Base-by-base conservation (phyloP, 2,329 filamentous ascomycete species). In the Myriosclerotinia scirpicola region DNA sequence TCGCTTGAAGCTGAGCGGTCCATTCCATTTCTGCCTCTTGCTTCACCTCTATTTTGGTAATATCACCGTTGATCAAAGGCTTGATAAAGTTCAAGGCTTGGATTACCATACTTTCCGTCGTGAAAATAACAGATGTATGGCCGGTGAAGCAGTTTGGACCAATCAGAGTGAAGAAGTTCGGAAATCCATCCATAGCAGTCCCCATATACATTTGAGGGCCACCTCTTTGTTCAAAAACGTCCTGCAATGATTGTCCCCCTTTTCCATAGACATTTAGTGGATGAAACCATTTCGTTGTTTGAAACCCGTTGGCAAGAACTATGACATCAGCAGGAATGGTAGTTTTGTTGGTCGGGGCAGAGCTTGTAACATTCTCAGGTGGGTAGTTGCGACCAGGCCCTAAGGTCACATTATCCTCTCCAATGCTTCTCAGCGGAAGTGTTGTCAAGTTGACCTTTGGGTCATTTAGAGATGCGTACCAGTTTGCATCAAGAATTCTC, bases 131-230 rank as follows among this genome's bases (percentile, higher is more conserved):
- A 38, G 80, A 83, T 3, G 79, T 80, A 73, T 87, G 85, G 0
- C 85, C 85, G 0, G 85, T 87, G 0, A 79, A 82, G 0, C 83
- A 85, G 69, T 88, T 88, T 1, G 85, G 85, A 0, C 85, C 85
- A 67, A 84, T 83, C 9, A 86, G 78, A 64, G 85, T 80, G 76
- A 87, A 87, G 73, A 86, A 84, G 69, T 87, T 87, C 0, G 85
- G 85, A 71, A 85, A 85, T 0, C 81, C 81, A 68, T 86, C 82
- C 77, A 87, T 81, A 2, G 84, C 83, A 11, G 81, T 82, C 9
- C 83, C 83, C 69, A 83, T 81, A 70, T 88, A 88, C 9, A 84
- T 84, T 71, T 85, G 83, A 0, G 84, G 78, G 0, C 85, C 85
- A 38, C 85, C 85, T 64, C 82, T 79, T 64, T 82, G 78, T 3